Evolutionary conservation across 345 rosid species (phyloP).

Genomic region (Syzygium aqueum): DNA sequence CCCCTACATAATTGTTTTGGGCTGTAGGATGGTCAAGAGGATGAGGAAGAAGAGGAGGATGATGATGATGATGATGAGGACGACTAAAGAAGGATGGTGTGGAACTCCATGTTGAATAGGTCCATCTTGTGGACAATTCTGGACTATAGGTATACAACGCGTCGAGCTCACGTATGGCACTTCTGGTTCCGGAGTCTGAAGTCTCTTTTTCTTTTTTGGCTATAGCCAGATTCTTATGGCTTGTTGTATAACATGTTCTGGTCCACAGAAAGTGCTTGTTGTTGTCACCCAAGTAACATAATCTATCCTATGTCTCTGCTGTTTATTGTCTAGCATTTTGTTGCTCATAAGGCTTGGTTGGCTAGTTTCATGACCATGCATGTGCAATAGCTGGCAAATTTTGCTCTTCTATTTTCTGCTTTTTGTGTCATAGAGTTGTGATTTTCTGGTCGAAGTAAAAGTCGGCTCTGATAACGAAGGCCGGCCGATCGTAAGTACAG

Average conservation of each 20-base stretch:
- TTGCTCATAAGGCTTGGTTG: neutral
- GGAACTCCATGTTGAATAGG: neutral
- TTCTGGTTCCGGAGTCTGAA: neutral
- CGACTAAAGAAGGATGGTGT: slow-evolving; percentile 2
- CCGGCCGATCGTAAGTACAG: neutral
- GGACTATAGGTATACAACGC: neutral
- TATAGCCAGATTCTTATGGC: neutral
- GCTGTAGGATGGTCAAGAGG: slow-evolving; percentile 10
- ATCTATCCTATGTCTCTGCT: neutral
- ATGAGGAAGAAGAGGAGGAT: slow-evolving; percentile 21
- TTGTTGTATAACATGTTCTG: neutral
- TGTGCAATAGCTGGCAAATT: neutral
- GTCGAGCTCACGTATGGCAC: neutral
- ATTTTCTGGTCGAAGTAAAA: neutral
- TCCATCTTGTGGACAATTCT: neutral
- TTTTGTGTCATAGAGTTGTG: neutral
- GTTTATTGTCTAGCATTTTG: neutral
- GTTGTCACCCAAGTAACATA: neutral
- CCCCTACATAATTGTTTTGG: neutral
- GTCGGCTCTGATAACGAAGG: neutral
- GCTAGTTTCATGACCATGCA: neutral
- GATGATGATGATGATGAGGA: slow-evolving; percentile 15
- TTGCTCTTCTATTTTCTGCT: neutral
- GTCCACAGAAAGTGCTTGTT: neutral
- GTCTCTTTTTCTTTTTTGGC: neutral